Evolutionary conservation across 2,329 filamentous ascomycete species (phyloP).

Genomic region (Cytospora piceae): DNA sequence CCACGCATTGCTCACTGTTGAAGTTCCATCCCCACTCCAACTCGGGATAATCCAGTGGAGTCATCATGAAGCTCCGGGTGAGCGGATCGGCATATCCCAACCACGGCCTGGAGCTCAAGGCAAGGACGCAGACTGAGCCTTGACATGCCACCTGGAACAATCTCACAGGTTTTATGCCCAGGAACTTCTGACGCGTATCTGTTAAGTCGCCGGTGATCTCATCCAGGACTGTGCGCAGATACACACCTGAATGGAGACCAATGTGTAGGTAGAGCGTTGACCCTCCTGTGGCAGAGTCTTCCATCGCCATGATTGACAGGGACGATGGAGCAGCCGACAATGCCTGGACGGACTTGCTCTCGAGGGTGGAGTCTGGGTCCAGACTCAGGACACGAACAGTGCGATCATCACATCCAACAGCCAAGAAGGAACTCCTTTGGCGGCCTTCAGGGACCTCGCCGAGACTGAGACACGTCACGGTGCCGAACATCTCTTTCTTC

Average conservation of each 20-base stretch:
- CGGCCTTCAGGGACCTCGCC: constrained; percentile 91
- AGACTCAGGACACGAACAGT: constrained; percentile 92
- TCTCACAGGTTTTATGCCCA: constrained; percentile 87
- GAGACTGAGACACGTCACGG: constrained; percentile 91
- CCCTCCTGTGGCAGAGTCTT: constrained; percentile 87
- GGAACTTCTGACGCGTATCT: constrained; percentile 90
- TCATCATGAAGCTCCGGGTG: constrained; percentile 87
- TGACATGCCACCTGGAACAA: constrained; percentile 91
- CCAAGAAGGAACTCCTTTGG: constrained; percentile 86
- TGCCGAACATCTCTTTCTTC: constrained; percentile 92
- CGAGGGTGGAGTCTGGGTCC: constrained; percentile 85
- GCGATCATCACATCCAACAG: constrained; percentile 95
- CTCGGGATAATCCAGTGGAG: constrained; percentile 83
- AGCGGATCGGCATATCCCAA: constrained; percentile 89
- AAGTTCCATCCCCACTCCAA: constrained; percentile 97
- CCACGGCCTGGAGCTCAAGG: constrained; percentile 93
- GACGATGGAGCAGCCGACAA: constrained; percentile 88
- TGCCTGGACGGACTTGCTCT: constrained; percentile 93
- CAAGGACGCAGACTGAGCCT: constrained; percentile 81
- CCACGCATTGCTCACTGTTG: constrained; percentile 88
- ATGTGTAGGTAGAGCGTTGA: constrained; percentile 94
- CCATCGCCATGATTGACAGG: constrained; percentile 91
- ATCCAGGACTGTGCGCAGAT: constrained; percentile 91
- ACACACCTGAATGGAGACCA: constrained; percentile 92
- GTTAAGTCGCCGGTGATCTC: constrained; percentile 95